Evolutionary conservation across 768 basidiomycete species (phyloP), one percentile per base, ranked within the genome.

Genomic region (Mycena indigotica): DNA sequence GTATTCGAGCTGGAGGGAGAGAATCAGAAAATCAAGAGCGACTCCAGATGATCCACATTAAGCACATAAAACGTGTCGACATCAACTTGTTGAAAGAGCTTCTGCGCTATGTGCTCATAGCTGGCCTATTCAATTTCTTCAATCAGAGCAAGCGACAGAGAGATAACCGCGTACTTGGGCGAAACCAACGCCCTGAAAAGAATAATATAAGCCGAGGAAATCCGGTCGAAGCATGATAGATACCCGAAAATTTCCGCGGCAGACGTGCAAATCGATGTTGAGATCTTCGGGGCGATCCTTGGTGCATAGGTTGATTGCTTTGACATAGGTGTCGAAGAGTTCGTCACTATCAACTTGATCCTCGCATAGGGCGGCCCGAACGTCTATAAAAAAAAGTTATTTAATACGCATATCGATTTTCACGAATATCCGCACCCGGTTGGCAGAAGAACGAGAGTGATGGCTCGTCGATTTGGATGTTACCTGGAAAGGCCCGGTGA

Each of bases 291-390:
- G 35, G 35, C 35, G 35, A 38, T n/a, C 35, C 35, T 38, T 38
- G 12, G 35, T 38, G 35, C 35, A 38, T n/a, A n/a, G 12, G n/a
- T 38, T 38, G n/a, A 38, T 38, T 10, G 35, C 35, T 10, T n/a
- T 10, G n/a, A 38, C 35, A n/a, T 38, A 38, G 10, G 10, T 38
- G 35, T 38, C 35, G 12, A 10, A n/a, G 35, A 38, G 35, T 10
- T 38, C 35, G 35, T 38, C 35, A n/a, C 10, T 38, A 10, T 38
- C 35, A 10, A 38, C n/a, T 17, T 83, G 80, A 70, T 91, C 85
- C 19, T 83, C 76, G 0, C 82, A 83, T 41, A n/a, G n/a, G n/a
- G 79, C 82, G 25, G 76, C 77, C 66, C 79, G 77, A 84, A 91
- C 86, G 16, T 70, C 77, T 13, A 64, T 63, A 6, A 23, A 17